Percentiles rank a stretch among this genome's conserved stretches.
phyloP scores from a whole-genome alignment of 805 yeast species.

The Pichia rugopelliculosa region DNA sequence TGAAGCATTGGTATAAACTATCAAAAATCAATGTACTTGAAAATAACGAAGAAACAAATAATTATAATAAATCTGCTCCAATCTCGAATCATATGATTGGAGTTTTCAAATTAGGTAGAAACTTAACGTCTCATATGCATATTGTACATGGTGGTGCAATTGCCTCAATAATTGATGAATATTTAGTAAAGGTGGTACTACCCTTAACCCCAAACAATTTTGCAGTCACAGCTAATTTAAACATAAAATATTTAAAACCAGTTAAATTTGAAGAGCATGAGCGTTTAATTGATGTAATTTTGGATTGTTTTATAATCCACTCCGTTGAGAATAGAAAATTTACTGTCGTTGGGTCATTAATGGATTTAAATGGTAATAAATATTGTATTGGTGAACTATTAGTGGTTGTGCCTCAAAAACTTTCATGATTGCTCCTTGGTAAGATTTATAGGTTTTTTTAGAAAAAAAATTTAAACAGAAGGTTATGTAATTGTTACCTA shows the following conservation, averaged over 20 bases:
- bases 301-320: constrained; percentile 19
- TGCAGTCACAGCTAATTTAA: constrained; percentile 45
- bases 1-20: not conserved
- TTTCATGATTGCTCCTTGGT: not conserved
- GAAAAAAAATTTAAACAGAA: too few relatives aligned
- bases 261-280: constrained; percentile 12
- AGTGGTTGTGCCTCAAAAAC: constrained; percentile 20
- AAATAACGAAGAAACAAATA: not conserved
- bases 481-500: too few relatives aligned
- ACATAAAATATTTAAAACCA: constrained; percentile 34
- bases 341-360: constrained; percentile 18
- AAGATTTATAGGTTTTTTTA: too few relatives aligned
- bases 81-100: constrained; percentile 35
- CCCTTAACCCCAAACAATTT: constrained; percentile 35
- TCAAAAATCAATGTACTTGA: not conserved
- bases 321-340: constrained; percentile 14
- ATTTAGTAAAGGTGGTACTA: constrained; percentile 43
- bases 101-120: constrained; percentile 39
- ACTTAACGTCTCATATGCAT: constrained; percentile 41
- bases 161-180: constrained; percentile 48
- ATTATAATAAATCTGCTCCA: not conserved
- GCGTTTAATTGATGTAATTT: constrained; percentile 12
- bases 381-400: constrained; percentile 21
- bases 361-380: constrained; percentile 12
- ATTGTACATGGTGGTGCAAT: constrained; percentile 47